Evolutionary conservation across 805 yeast species (phyloP).

Genomic region (Clavispora santaluciae): DNA sequence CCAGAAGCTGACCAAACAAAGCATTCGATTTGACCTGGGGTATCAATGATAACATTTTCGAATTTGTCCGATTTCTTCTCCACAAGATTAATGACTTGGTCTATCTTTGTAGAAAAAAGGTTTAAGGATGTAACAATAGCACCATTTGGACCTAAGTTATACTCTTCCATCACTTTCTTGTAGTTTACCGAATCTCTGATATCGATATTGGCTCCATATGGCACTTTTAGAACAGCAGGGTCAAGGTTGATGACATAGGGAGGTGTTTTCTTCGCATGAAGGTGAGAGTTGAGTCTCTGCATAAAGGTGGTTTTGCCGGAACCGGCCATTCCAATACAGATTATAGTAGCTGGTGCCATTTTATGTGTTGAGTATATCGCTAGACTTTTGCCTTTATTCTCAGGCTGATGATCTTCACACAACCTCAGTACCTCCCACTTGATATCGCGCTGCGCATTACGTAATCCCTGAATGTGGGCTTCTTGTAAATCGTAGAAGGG

Average conservation of each 20-base stretch:
- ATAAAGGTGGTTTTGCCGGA: constrained; percentile 97
- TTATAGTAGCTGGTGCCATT: constrained; percentile 27
- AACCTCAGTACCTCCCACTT: background rate
- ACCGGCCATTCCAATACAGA: constrained; percentile 51
- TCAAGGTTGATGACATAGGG: constrained; percentile 94
- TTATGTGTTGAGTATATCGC: background rate
- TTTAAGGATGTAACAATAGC: constrained; percentile 95
- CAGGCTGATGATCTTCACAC: background rate
- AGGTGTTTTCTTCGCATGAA: constrained; percentile 64
- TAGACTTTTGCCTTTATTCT: background rate
- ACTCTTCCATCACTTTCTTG: constrained; percentile 93
- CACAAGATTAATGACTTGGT: constrained; percentile 82
- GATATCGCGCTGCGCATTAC: no score
- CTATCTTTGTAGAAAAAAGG: constrained; percentile 89
- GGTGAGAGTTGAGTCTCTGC: constrained; percentile 88
- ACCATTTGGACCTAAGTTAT: constrained; percentile 95
- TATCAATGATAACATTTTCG: constrained; percentile 80
- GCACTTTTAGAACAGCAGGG: constrained; percentile 94
- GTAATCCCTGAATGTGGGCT: no score
- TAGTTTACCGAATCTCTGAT: constrained; percentile 95
- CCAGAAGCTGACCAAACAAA: constrained; percentile 99
- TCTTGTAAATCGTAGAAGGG: no score
- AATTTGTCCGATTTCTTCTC: constrained; percentile 63
- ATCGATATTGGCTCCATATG: constrained; percentile 91
- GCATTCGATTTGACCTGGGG: constrained; percentile 99